Evolutionary conservation across 352 stramenopile genomes (phyloP).

Genomic region (Phytophthora citrophthora): DNA sequence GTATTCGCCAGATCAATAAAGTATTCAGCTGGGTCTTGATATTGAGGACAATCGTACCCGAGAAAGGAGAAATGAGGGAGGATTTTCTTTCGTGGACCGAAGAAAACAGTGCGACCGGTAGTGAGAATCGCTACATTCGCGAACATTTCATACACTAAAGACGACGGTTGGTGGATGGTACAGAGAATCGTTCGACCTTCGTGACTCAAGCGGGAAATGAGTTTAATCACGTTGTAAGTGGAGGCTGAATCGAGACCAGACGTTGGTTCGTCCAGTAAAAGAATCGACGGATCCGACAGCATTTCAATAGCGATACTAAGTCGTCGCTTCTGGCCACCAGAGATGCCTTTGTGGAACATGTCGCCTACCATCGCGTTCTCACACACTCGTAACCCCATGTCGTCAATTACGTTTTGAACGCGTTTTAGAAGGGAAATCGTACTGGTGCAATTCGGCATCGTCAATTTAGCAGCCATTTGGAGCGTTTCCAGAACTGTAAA

Average conservation of each 20-base stretch:
- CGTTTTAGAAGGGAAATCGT: conserved; percentile 37
- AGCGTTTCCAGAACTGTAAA: conserved; percentile 74
- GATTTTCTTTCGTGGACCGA: conserved; percentile 63
- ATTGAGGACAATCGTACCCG: conserved; percentile 59
- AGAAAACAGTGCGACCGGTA: conserved; percentile 89
- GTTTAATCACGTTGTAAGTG: conserved; percentile 87
- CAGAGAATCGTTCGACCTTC: conserved; percentile 80
- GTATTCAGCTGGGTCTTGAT: conserved; percentile 67
- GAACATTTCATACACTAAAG: conserved; percentile 63
- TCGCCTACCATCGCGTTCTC: conserved; percentile 74
- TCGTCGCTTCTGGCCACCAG: conserved; percentile 89
- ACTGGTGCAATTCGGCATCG: conserved; percentile 20
- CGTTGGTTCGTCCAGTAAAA: conserved; percentile 96
- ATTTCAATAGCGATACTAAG: conserved; percentile 95
- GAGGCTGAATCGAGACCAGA: conserved; percentile 90
- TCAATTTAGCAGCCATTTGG: conserved; percentile 55
- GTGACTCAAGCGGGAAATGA: conserved; percentile 50
- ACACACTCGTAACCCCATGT: conserved; percentile 67
- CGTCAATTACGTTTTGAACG: conserved; percentile 62
- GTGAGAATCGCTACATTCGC: conserved; percentile 68
- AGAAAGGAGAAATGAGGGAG: conserved; percentile 49
- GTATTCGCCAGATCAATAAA: conserved; percentile 63
- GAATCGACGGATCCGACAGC: conserved; percentile 91
- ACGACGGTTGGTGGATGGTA: conserved; percentile 87
- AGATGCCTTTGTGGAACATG: conserved; percentile 86